Evolutionary conservation across 106 monocot genomes (phyloP).

Genomic region (Vanilla planifolia): DNA sequence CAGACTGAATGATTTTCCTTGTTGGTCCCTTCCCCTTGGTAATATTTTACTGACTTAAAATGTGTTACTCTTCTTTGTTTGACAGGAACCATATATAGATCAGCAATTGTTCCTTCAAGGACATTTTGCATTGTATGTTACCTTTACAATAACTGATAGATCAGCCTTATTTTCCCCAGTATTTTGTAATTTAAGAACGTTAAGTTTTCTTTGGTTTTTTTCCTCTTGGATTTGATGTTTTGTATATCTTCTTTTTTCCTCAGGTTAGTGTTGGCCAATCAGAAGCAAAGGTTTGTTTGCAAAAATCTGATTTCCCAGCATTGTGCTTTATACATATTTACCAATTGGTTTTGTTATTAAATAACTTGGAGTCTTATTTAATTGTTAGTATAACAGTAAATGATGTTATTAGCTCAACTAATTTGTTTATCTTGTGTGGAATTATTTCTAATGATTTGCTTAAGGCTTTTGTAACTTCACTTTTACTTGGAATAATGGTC

Average conservation of each 20-base stretch:
- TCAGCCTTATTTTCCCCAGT: neutral
- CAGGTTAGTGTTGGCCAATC: constrained; percentile 91
- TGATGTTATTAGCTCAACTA: neutral
- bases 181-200: neutral
- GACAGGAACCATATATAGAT: constrained; percentile 83
- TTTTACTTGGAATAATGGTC: neutral
- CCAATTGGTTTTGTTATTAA: neutral
- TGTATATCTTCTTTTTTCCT: constrained; percentile 7
- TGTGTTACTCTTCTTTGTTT: constrained; percentile 10
- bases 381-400: neutral
- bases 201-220: neutral
- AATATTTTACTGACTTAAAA: neutral
- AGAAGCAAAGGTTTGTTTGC: constrained; percentile 88
- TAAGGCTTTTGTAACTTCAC: too few relatives aligned
- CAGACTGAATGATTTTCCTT: too few relatives aligned
- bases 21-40: neutral
- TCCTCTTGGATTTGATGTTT: neutral
- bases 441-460: neutral
- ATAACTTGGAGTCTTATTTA: neutral
- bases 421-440: neutral
- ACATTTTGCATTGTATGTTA: constrained; percentile 90
- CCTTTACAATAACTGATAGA: neutral
- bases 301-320: neutral
- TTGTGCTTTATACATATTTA: neutral
- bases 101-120: constrained; percentile 76